phyloP scores from a whole-genome alignment of 352 stramenopile species.

The Phytophthora boehmeriae region DNA sequence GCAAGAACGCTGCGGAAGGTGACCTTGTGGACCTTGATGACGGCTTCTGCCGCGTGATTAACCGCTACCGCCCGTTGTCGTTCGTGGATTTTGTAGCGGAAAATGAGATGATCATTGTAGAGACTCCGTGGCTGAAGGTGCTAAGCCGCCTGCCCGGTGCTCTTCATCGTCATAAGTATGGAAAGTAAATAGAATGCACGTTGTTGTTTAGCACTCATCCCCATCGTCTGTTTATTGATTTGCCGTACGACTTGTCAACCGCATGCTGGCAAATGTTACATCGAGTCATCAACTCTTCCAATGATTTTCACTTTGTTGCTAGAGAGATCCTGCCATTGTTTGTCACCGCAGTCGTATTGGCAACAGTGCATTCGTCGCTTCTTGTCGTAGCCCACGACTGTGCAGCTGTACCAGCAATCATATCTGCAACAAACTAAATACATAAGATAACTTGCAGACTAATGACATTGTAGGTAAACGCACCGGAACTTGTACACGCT shows the following conservation, averaged over 20 bases:
- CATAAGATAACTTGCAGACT: neutral
- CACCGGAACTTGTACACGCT: conserved; percentile 74
- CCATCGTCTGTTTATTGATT: neutral
- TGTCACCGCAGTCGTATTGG: conserved; percentile 84
- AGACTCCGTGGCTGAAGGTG: conserved; percentile 89
- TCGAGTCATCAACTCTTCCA: conserved; percentile 26
- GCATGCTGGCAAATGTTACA: neutral
- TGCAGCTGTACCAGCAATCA: conserved; percentile 86
- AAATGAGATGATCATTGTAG: conserved; percentile 81
- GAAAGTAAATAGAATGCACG: conserved; percentile 69
- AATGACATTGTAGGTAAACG: neutral
- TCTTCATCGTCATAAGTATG: conserved; percentile 88
- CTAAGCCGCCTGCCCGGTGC: conserved; percentile 78
- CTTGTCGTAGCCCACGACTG: conserved; percentile 69
- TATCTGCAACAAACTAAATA: conserved; percentile 41
- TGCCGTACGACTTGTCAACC: neutral
- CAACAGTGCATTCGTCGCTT: conserved; percentile 80
- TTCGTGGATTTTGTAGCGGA: conserved; percentile 83
- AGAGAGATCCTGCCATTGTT: conserved; percentile 75
- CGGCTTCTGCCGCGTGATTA: conserved; percentile 77
- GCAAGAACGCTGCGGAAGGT: conserved; percentile 64
- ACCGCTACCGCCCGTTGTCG: conserved; percentile 84
- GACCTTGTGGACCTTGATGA: conserved; percentile 67
- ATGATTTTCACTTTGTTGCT: conserved; percentile 58
- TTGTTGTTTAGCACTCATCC: conserved; percentile 26